phyloP scores from a whole-genome alignment of 192 early-diverging fungal species.

The Coemansia sp. region DNA sequence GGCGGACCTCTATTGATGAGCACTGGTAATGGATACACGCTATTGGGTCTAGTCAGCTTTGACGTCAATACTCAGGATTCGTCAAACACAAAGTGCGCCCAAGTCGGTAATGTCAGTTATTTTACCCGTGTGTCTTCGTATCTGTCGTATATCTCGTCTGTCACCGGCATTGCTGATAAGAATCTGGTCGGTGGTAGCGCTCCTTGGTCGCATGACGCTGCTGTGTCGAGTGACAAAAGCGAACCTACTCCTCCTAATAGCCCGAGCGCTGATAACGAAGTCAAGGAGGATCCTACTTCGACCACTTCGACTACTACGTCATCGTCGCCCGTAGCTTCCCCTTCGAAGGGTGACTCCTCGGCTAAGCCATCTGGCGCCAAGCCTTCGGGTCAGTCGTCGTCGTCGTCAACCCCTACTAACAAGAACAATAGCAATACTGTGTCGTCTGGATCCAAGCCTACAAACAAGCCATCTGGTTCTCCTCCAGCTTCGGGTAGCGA shows the following conservation, averaged over 20 bases:
- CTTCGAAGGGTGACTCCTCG: background rate
- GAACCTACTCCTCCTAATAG: background rate
- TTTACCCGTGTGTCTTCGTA: slow-evolving; percentile 55
- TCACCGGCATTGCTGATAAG: slow-evolving; percentile 34
- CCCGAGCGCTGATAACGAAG: background rate
- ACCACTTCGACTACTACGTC: background rate
- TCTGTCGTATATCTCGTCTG: slow-evolving; percentile 41
- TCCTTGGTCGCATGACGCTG: slow-evolving; percentile 17
- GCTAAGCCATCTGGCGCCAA: background rate
- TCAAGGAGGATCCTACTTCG: background rate
- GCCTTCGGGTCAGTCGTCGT: slow-evolving; percentile 1
- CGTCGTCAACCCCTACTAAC: background rate
- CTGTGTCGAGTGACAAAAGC: background rate
- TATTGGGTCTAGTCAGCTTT: slow-evolving; percentile 53
- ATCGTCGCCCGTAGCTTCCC: background rate
- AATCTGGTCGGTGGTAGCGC: slow-evolving; percentile 19
- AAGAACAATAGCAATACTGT: background rate
- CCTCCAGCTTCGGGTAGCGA: background rate
- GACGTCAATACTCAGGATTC: slow-evolving; percentile 52
- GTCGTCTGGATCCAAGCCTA: background rate
- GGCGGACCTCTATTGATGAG: slow-evolving; percentile 51
- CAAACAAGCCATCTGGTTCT: background rate
- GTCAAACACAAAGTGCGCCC: slow-evolving; percentile 44
- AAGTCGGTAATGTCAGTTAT: slow-evolving; percentile 50
- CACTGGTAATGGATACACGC: slow-evolving; percentile 31